These are phyloP conservation scores for Cryptosporidium sp. DNA, from an alignment of 169 alveolate genomes.

Conservation along the genomic window DNA sequence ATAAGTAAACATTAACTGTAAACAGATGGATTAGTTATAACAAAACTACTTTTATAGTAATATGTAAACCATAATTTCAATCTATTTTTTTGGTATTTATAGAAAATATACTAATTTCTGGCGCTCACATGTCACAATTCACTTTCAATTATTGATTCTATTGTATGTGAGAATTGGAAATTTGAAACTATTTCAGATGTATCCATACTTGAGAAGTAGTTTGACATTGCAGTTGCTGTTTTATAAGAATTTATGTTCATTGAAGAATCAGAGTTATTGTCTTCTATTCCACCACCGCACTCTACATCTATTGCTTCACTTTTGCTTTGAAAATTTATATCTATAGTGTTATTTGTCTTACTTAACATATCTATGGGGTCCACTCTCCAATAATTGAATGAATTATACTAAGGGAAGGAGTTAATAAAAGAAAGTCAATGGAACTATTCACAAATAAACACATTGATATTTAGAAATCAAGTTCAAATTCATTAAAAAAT, in stretches of 20 bases:
- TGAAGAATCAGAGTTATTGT: slow-evolving; percentile 21
- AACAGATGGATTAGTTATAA: slow-evolving; percentile 3
- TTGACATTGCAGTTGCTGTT: slow-evolving; percentile 52
- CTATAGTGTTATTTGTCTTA: slow-evolving; percentile 8
- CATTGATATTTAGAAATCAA: neutral
- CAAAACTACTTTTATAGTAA: slow-evolving; percentile 14
- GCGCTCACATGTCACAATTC: slow-evolving; percentile 31
- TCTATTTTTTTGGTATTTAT: neutral
- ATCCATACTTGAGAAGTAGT: slow-evolving; percentile 57
- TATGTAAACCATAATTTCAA: neutral
- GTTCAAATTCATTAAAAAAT: slow-evolving; percentile 46
- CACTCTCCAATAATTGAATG: slow-evolving; percentile 67
- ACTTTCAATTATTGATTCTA: slow-evolving; percentile 55
- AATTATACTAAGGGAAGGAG: slow-evolving; percentile 57
- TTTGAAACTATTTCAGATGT: slow-evolving; percentile 54
- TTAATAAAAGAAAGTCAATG: neutral
- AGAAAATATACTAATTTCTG: neutral
- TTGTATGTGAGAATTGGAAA: slow-evolving; percentile 54
- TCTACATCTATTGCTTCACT: neutral
- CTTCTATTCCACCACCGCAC: slow-evolving; percentile 19
- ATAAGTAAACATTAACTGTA: neutral
- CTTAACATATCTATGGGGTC: slow-evolving; percentile 43
- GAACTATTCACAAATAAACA: slow-evolving; percentile 26
- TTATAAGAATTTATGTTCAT: slow-evolving; percentile 35
- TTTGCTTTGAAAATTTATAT: neutral